A percentile compares a stretch with the other conserved stretches of the same genome.
Conservation (phyloP, 257 asterid genomes). For the Fraxinus americana region DNA sequence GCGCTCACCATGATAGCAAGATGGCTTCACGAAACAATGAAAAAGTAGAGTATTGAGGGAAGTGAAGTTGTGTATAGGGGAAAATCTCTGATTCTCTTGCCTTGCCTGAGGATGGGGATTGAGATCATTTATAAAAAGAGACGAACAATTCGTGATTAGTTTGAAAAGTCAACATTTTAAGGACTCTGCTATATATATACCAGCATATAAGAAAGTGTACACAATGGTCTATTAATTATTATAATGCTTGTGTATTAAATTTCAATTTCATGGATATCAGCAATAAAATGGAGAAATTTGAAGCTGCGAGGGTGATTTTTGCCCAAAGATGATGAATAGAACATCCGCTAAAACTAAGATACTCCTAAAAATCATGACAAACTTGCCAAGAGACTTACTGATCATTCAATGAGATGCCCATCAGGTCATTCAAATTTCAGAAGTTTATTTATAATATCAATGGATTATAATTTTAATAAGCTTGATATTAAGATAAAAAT, state of each 20-base stretch:
- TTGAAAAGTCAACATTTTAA: neutral
- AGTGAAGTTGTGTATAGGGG: no score
- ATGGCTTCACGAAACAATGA: no score
- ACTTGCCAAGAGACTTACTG: neutral
- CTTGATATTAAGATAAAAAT: conserved; percentile 24
- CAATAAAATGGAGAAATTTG: neutral
- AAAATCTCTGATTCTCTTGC: neutral
- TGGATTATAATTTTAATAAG: neutral
- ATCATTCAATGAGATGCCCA: neutral
- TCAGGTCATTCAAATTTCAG: neutral
- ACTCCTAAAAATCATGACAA: neutral
- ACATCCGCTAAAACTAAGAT: neutral
- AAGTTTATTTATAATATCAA: neutral
- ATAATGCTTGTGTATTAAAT: neutral
- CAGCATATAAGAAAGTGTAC: neutral
- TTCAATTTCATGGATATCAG: neutral
- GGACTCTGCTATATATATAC: neutral
- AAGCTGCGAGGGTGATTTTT: neutral
- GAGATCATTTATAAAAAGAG: neutral
- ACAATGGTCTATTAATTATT: neutral
- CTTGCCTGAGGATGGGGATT: neutral
- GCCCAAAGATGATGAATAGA: neutral
- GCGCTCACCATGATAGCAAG: no score
- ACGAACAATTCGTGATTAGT: neutral
- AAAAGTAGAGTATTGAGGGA: no score